phyloP scores from a whole-genome alignment of 1,139 yeast species.

The Lipomyces yarrowii region DNA sequence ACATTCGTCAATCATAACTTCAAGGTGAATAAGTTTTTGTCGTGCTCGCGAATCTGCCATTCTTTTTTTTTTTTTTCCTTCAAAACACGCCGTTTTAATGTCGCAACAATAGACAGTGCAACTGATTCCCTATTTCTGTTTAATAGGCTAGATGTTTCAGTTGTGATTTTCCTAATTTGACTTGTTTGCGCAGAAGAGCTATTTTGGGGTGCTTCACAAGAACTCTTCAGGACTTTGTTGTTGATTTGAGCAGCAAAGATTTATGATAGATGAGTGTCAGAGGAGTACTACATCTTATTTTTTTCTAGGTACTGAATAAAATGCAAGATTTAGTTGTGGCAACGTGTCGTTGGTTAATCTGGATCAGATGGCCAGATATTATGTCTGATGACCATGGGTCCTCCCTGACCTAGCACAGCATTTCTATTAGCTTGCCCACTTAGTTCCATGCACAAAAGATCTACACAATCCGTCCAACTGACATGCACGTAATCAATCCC shows the following conservation, averaged over 20 bases:
- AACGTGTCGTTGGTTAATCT: neutral
- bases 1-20: constrained; percentile 34
- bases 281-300: constrained; percentile 49
- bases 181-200: constrained; percentile 21
- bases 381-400: neutral
- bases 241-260: constrained; percentile 31
- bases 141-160: constrained; percentile 4
- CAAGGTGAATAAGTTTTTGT: neutral
- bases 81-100: constrained; percentile 19
- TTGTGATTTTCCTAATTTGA: constrained; percentile 20
- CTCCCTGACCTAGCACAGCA: neutral
- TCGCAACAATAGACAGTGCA: constrained; percentile 19
- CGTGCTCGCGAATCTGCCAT: neutral
- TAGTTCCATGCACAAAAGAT: neutral
- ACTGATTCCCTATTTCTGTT: constrained; percentile 7
- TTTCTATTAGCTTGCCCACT: neutral
- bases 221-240: constrained; percentile 55
- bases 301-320: constrained; percentile 3
- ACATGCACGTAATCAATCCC: neutral
- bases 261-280: constrained; percentile 60
- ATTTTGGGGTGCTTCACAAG: constrained; percentile 51
- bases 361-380: neutral
- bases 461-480: neutral
- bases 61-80: constrained; percentile 8
- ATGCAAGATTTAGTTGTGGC: neutral